Base-by-base conservation (phyloP, 768 basidiomycete genomes). In the Pleurotus ostreatus region DNA sequence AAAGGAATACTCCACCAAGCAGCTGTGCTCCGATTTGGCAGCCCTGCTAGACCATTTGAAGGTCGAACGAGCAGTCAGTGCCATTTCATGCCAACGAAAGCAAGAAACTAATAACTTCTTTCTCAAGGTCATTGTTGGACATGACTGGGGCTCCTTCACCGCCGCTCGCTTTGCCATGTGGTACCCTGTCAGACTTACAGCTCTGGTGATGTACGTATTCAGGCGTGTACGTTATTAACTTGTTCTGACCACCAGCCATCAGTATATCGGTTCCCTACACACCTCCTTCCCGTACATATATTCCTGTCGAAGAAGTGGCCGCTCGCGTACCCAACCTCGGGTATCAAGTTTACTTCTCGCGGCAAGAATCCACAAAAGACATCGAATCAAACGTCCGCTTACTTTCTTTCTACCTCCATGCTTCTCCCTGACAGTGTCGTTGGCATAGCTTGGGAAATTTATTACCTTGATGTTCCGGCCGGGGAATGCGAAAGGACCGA, bases 131-230 rank as follows among this genome's bases (percentile, higher is more conserved):
- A 69, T 91, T 55, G 75, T 91, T 56, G 91, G 88, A 0, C 91
- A 92, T 62, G 91, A 93, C 62, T 92, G 90, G 90, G 91, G 91
- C 4, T 72, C 86, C 2, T 80, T 73, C 58, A 80, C 74, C 11
- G 87, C 78, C 1, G 78, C 77, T 43, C 75, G 89, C 18, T 85
- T 93, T 62, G 84, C 86, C 9, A 72, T 89, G 20, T 91, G 86
- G 85, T 70, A 89, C 64, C 88, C 91, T 0, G 70, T 82, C 12
- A 76, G 88, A 34, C 60, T 88, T 37, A 61, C 76, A 4, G 84
- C 83, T 0, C 71, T 92, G 16, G 74, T 78, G 0, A 71, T 84
- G 90, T 88, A 69, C n/a, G 39, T 18, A 25, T 38, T 22, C 20
- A 13, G 39, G 18, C 37, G 57, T 2, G 8, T 54, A 3, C 46